Base-by-base conservation (phyloP, 202 grass and related monocot species). In the Elaeis oleifera region DNA sequence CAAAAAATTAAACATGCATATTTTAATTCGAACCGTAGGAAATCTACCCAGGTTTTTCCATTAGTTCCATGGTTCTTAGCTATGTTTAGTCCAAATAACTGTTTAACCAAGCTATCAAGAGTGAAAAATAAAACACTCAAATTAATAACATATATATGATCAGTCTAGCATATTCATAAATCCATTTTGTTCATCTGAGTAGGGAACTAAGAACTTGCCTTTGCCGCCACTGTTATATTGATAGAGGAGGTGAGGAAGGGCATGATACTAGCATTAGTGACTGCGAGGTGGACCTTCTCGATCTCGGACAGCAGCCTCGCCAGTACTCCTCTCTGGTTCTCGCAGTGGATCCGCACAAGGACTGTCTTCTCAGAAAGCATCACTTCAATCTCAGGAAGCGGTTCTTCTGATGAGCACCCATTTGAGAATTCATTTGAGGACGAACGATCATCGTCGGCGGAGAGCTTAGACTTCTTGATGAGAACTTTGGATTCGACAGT, bases 271-370 rank as follows among this genome's bases (percentile, higher is more conserved):
- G 36, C 18, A 19, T 49, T 50, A 39, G 49, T 20, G 11, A 63
- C 60, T 14, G 32, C 6, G 4, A 63, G 39, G 18, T 49, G 18
- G 39, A 63, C 32, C 36, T 63, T 6, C 39, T 50, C 60, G 7
- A 63, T 63, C 36, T 63, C 60, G 8, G 32, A 63, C 18, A 63
- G 18, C 3, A 39, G 19, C 7, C 21, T 63, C 60, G 11, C 36
- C 60, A 63, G 11, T 15, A 63, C 31, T 23, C 60, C 60, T 23
- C 49, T 63, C 11, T 9, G 60, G 60, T 63, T 63, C n/a, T 63
- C 60, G 36, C 60, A 63, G 60, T 63, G 60, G 36, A 63, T 63
- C 39, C 23, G 50, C 32, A 63, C 16, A 17, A 63, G 60, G 18
- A 23, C 18, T 11, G 20, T 14, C 36, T 50, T 63, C n/a, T 50